Evolutionary conservation across 345 rosid genomes (phyloP), one percentile per base, ranked within the genome.

Genomic region (Lepidium africanum): DNA sequence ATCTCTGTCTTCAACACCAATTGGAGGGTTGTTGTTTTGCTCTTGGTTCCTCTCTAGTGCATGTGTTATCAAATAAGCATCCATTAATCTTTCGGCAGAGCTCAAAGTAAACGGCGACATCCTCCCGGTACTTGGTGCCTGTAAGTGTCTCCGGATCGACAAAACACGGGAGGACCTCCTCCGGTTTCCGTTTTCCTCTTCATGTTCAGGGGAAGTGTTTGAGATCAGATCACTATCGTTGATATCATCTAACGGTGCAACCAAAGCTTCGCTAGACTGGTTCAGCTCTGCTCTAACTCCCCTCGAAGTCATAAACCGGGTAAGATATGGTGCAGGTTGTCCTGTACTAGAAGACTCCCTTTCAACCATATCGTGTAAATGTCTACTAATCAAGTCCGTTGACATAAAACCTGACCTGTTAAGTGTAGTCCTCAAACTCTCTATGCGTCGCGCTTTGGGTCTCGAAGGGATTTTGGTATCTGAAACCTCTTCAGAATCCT

Each of bases 381-480:
- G 88, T 9, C 92, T 83, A 63, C 92, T 83, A 63, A 87, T 80
- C 86, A 84, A 75, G 56, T 85, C 92, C 42, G 80, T 86, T 64
- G 84, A 54, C 1, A 87, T 74, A 46, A 74, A 71, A 41, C 84
- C 54, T 78, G 73, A 79, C 69, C 96, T 78, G 23, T 82, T 81
- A 75, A 86, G 73, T 16, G 81, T 75, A 73, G 83, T 92, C 85
- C 96, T 90, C 87, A 81, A 78, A 53, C 97, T 87, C 81, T 92
- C 97, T 46, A 83, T 81, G 17, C 92, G 85, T 50, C 75, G 75
- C 11, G 92, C 98, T 23, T 73, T 72, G 10, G 97, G 97, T 78
- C 96, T 82, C 33, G 36, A 50, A 36, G 98, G 98, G 76, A 86
- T 81, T 77, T 90, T 86, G 19, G 79, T 61, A 40, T 63, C 74